These are phyloP conservation scores for Ganoderma sinense DNA, from an alignment of 1,284 basidiomycete genomes.

Conservation along the genomic window DNA sequence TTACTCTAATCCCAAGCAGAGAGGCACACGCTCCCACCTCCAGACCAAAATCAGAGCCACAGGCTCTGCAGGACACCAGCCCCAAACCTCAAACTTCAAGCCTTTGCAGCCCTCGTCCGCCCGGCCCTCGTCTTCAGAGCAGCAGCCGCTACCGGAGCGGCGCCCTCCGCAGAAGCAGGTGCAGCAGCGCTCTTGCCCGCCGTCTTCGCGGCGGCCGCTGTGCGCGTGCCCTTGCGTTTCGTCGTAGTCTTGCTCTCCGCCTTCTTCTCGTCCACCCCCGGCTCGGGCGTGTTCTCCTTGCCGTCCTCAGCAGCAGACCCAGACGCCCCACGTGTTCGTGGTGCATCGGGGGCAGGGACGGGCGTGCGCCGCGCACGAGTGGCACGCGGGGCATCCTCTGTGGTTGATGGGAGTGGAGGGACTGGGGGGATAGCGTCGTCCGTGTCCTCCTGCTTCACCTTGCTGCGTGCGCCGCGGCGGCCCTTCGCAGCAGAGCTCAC, in stretches of 20 bases:
- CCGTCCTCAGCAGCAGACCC: constrained; percentile 32
- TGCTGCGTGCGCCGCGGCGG: constrained; percentile 35
- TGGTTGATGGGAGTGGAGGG: neutral
- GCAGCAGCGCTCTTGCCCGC: constrained; percentile 27
- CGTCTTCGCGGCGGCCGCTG: constrained; percentile 25
- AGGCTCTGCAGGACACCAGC: neutral
- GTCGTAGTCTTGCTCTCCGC: constrained; percentile 20
- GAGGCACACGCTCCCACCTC: neutral
- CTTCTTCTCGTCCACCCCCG: constrained; percentile 32
- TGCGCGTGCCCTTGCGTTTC: constrained; percentile 25
- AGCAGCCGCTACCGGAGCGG: constrained; percentile 15
- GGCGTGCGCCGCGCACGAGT: constrained; percentile 26
- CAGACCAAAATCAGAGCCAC: neutral
- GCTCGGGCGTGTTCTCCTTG: constrained; percentile 52
- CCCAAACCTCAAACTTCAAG: constrained; percentile 11
- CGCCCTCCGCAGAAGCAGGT: constrained; percentile 31
- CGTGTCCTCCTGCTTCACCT: constrained; percentile 38
- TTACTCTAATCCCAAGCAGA: neutral
- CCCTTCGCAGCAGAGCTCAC: constrained; percentile 25
- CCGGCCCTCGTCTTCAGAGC: constrained; percentile 29
- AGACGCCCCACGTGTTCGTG: constrained; percentile 19
- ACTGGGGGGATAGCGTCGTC: constrained; percentile 21
- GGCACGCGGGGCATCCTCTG: constrained; percentile 14
- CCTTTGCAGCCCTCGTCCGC: constrained; percentile 34
- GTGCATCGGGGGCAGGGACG: constrained; percentile 25